phyloP scores from a whole-genome alignment of 1,139 yeast genomes.

The Yamadazyma songkhlaensis region DNA sequence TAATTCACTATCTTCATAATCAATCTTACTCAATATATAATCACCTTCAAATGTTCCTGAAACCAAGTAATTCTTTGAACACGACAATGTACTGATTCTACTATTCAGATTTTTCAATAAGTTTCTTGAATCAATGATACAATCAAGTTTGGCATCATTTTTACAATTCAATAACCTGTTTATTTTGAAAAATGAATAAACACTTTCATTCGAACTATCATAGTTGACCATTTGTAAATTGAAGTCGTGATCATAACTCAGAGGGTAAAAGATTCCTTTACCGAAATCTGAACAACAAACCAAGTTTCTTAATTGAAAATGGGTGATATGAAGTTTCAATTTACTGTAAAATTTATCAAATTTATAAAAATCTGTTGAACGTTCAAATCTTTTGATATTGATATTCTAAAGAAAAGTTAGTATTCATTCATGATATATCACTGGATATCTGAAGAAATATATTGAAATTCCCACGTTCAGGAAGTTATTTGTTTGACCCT shows the following conservation, averaged over 20 bases:
- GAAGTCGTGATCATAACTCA: slow-evolving; percentile 35
- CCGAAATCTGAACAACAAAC: slow-evolving; percentile 35
- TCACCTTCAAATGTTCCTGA: slow-evolving; percentile 61
- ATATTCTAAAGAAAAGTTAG: too few species aligned
- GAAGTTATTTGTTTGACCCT: too few species aligned
- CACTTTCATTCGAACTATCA: slow-evolving; percentile 18
- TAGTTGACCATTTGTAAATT: slow-evolving; percentile 22
- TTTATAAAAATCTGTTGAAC: slow-evolving; percentile 29
- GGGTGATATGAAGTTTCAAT: slow-evolving; percentile 50
- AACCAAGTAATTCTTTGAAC: slow-evolving; percentile 40
- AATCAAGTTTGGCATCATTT: slow-evolving; percentile 23
- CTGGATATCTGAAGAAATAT: too few species aligned
- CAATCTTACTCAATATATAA: slow-evolving; percentile 30
- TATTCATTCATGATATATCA: too few species aligned
- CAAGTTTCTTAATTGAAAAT: slow-evolving; percentile 56
- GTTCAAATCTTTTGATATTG: not conserved
- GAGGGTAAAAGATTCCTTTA: slow-evolving; percentile 39
- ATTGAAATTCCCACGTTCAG: too few species aligned
- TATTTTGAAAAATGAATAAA: slow-evolving; percentile 35
- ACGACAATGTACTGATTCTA: slow-evolving; percentile 48
- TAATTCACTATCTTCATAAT: slow-evolving; percentile 17
- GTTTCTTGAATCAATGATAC: slow-evolving; percentile 38
- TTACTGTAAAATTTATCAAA: slow-evolving; percentile 43
- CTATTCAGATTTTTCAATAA: slow-evolving; percentile 31
- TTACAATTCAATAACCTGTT: slow-evolving; percentile 29